A percentile compares a stretch with the other conserved stretches of the same genome.
phyloP scores from a whole-genome alignment of 805 yeast genomes.

The Jamesozyma gamospora region DNA sequence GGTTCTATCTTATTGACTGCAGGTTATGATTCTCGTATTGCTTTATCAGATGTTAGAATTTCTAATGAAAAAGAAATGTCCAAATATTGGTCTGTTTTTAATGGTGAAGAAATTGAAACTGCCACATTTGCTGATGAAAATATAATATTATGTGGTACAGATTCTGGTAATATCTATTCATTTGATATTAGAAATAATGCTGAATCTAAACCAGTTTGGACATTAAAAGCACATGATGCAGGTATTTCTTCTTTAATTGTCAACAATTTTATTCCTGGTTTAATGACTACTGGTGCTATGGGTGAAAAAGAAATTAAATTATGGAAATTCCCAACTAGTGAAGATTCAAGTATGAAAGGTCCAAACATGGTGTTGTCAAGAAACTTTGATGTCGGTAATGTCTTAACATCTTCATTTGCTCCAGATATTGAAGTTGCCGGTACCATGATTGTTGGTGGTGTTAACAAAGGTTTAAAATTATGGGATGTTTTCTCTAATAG shows the following conservation, averaged over 20 bases:
- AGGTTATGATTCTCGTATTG: slow-evolving; percentile 82
- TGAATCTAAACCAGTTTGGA: slow-evolving; percentile 71
- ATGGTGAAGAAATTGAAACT: slow-evolving; percentile 76
- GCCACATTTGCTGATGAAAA: slow-evolving; percentile 59
- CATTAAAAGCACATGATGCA: slow-evolving; percentile 92
- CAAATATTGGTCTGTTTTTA: slow-evolving; percentile 50
- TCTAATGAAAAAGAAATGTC: slow-evolving; percentile 50
- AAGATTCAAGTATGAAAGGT: slow-evolving; percentile 26
- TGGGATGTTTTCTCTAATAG: slow-evolving; percentile 87
- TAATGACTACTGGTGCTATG: slow-evolving; percentile 82
- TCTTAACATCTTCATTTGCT: slow-evolving; percentile 71
- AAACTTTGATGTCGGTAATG: slow-evolving; percentile 92
- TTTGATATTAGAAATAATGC: slow-evolving; percentile 65
- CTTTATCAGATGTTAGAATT: slow-evolving; percentile 77
- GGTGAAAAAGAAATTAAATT: slow-evolving; percentile 78
- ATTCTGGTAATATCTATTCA: slow-evolving; percentile 78
- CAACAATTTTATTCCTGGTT: slow-evolving; percentile 56
- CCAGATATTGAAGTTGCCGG: slow-evolving; percentile 84
- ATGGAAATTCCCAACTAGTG: slow-evolving; percentile 61
- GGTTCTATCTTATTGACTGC: slow-evolving; percentile 73
- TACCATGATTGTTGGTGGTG: slow-evolving; percentile 79
- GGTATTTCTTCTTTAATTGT: slow-evolving; percentile 78
- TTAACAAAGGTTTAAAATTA: slow-evolving; percentile 69
- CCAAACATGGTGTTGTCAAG: slow-evolving; percentile 88
- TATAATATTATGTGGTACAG: slow-evolving; percentile 78